A percentile compares a stretch with the other conserved stretches of the same genome.
These are phyloP conservation scores for Musa acuminata DNA, from an alignment of 176 grass and related monocot species.

Conservation along the genomic window DNA sequence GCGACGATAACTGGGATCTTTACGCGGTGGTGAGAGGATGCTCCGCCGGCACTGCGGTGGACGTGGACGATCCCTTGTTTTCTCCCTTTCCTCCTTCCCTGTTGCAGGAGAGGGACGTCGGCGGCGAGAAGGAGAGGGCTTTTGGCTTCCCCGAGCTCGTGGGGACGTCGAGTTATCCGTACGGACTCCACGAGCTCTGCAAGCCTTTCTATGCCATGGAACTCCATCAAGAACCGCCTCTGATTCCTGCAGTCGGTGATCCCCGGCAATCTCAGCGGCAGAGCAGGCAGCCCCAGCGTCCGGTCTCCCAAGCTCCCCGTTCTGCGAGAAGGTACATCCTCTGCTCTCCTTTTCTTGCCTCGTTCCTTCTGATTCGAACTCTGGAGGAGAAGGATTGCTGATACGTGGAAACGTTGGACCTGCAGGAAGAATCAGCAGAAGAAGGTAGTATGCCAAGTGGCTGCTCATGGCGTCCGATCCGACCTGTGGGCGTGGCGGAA, in stretches of 20 bases:
- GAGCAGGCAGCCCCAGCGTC: not conserved
- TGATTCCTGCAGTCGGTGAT: not conserved
- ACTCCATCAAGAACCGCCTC: not conserved
- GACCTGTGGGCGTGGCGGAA: constrained; percentile 96
- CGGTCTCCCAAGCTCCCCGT: not conserved
- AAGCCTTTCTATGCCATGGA: not conserved
- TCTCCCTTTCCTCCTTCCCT: not conserved
- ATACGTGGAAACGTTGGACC: no score
- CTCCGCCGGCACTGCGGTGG: not conserved
- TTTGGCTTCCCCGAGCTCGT: not conserved
- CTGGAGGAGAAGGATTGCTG: not conserved
- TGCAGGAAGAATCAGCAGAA: constrained; percentile 77
- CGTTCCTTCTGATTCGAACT: not conserved
- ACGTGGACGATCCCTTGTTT: not conserved
- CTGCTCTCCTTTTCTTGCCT: constrained; percentile 16
- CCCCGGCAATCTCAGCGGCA: not conserved
- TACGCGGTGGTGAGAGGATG: constrained; percentile 79
- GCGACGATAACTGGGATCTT: constrained; percentile 84
- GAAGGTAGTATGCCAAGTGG: constrained; percentile 68
- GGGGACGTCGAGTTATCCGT: not conserved
- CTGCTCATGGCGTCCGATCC: constrained; percentile 49
- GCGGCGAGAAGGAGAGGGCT: not conserved
- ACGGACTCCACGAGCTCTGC: not conserved
- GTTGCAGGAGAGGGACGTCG: not conserved
- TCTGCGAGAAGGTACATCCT: constrained; percentile 23